Base-by-base conservation (phyloP, 495 filamentous ascomycete genomes). In the Talaromyces stipitatus region DNA sequence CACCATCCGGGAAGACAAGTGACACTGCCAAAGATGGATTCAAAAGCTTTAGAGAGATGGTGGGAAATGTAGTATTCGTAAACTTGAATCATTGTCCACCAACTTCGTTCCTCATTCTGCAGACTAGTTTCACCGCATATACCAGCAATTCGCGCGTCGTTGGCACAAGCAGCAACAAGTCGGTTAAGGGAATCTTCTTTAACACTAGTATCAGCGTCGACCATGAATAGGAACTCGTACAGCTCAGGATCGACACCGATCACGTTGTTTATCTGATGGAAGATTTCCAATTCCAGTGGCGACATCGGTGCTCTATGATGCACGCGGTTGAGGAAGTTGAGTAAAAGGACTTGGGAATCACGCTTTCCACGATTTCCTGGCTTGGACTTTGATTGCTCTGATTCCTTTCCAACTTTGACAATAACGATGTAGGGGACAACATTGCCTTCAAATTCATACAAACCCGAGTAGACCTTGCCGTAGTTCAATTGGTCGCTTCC, bases 21-120 rank as follows among this genome's bases (percentile, higher is more conserved):
- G 60, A 97, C 92, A 67, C 88, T 92, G 66, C 89, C 92, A 61
- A 97, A 97, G 41, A 97, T 80, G 43, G 90, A 95, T 71, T 97
- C 92, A 62, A 97, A 97, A 55, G 92, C 89, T 77, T 97, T 97
- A 32, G 91, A 73, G 60, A 97, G 73, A 71, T 97, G 86, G 78
- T 97, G 92, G 20, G 91, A 95, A 67, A 97, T 97, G 69, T 88
- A 97, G 76, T 97, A 97, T 71, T 97, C 92, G 72, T 97, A 97
- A 57, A 97, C 94, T 70, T 98, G 94, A 66, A 98, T 98, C 94
- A 98, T 98, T 9, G 95, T 98, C 90, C 90, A 95, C 91, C 92
- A 97, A 62, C 84, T 91, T 20, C 85, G 76, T 62, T 96, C 87
- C 72, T 96, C 92, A 62, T 98, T 98, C 69, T 95, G 88, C 58